Evolutionary conservation across 1,284 basidiomycete genomes (phyloP).

Genomic region (Tilletia setariae): DNA sequence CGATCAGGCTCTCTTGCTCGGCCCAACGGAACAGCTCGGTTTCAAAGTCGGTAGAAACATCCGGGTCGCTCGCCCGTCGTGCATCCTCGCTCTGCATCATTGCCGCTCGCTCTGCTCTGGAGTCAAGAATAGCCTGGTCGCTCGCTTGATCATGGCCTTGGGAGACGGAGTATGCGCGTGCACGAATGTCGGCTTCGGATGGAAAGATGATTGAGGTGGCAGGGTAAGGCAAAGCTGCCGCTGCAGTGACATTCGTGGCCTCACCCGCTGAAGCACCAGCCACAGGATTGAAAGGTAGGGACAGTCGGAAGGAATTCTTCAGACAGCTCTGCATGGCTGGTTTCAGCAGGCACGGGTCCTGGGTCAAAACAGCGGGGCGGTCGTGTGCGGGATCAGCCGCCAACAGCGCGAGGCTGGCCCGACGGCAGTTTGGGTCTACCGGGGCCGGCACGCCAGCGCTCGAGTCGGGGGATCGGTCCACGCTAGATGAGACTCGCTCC

Average conservation of each 20-base stretch:
- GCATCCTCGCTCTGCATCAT: slow-evolving; percentile 11
- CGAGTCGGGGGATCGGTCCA: too few species aligned
- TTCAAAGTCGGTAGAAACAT: slow-evolving; percentile 19
- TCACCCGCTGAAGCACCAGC: neutral
- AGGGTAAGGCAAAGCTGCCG: slow-evolving; percentile 15
- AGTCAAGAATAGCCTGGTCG: neutral
- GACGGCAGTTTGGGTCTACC: neutral
- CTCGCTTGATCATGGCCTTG: neutral
- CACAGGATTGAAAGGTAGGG: slow-evolving; percentile 12
- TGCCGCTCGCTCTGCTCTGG: neutral
- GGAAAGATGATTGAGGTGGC: slow-evolving; percentile 21
- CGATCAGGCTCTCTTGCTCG: slow-evolving; percentile 11
- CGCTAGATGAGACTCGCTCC: too few species aligned
- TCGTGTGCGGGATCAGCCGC: neutral
- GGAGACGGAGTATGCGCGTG: neutral
- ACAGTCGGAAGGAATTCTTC: slow-evolving; percentile 19
- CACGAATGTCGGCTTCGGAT: slow-evolving; percentile 7
- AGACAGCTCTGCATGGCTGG: slow-evolving; percentile 22
- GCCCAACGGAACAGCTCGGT: slow-evolving; percentile 19
- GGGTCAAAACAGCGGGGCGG: neutral
- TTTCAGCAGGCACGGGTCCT: slow-evolving; percentile 15
- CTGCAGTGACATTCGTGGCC: neutral
- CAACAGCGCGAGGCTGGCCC: neutral
- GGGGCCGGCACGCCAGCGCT: too few species aligned
- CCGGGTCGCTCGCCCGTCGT: slow-evolving; percentile 18